Base-by-base conservation (phyloP, 2,329 filamentous ascomycete species). In the Stagonosporopsis tanaceti region DNA sequence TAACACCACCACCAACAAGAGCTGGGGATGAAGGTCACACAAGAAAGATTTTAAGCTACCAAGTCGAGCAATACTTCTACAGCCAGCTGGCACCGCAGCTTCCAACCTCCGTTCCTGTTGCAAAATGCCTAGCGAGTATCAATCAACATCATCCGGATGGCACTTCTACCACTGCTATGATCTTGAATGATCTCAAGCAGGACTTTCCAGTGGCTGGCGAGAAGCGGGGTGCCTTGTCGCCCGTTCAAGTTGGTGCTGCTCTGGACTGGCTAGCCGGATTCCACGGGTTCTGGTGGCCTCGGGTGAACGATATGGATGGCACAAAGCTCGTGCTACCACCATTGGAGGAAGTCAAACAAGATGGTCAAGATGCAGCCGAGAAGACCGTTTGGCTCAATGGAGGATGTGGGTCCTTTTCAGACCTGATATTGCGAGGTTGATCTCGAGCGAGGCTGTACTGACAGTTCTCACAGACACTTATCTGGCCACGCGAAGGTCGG, bases 21-120 rank as follows among this genome's bases (percentile, higher is more conserved):
- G 52, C 62, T 5, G 47, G 75, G 3, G 83, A 87, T 35, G 87
- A 89, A 65, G 86, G 87, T 0, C 87, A 90, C 61, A 64, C 85
- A 0, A 82, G 88, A 6, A 90, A 90, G 67, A 82, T 90, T 57
- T 71, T 89, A 27, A 89, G 86, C 67, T 90, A 90, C 62, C 80
- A 87, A 42, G 85, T 89, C 3, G 88, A 90, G 71, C 86, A 88
- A 65, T 83, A 82, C 62, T 90, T 90, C 62, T 90, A 90, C 68
- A 77, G 76, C 1, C 70, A 82, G 2, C 71, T 90, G 11, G 85
- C 84, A 0, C 82, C 85, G 0, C 68, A 67, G 0, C 69, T 90
- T 15, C 72, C 72, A 1, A 67, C 75, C 0, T 66, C 72, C 0
- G 69, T 84, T 1, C 78, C 80, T 0, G 81, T 87, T 1, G 84